Evolutionary conservation across 805 yeast genomes (phyloP), one percentile per base, ranked within the genome.

Genomic region (Metschnikowia gelsemii): DNA sequence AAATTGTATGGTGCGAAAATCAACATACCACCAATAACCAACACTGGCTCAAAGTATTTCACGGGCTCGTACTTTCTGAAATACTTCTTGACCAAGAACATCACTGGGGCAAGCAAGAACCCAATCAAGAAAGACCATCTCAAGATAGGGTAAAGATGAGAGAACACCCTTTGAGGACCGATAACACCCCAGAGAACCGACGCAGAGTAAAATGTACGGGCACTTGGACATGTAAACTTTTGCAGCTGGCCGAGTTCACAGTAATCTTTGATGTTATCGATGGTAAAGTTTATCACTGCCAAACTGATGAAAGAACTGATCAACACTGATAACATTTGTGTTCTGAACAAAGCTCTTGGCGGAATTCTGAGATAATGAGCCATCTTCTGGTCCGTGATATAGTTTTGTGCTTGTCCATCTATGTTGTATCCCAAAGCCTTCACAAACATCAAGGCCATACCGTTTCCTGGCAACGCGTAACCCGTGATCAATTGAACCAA

Each of bases 1-100:
- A 80, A 81, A 57, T 80, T 81, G 59, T 80, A 82, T 16, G 85
- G 80, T 24, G 91, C 90, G 13, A 90, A 89, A 50, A 82, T 76
- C 50, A 72, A 69, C 35, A 80, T 80, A 11, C 72, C 64, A 50
- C 73, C 75, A n/a, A 67, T 57, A 55, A 68, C 66, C 62, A 69
- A 68, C 26, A 69, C 68, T 9, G 70, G 69, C 68, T 47, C 34
- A 56, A 61, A 28, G 59, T 55, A 51, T 55, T 62, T 49, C 68
- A 73, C 70, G 64, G 67, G 52, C 62, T 68, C 51, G 49, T 48
- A 55, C 58, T 59, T 66, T 48, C 61, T 61, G 34, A 67, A 51
- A 38, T 57, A 55, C 70, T 70, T 65, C 38, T 57, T 60, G 16
- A 68, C 51, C 21, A 66, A 32, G 28, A 73, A 72, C 43, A 60